Evolutionary conservation across 2,329 filamentous ascomycete genomes (phyloP).

Genomic region (Botrytis fragariae): DNA sequence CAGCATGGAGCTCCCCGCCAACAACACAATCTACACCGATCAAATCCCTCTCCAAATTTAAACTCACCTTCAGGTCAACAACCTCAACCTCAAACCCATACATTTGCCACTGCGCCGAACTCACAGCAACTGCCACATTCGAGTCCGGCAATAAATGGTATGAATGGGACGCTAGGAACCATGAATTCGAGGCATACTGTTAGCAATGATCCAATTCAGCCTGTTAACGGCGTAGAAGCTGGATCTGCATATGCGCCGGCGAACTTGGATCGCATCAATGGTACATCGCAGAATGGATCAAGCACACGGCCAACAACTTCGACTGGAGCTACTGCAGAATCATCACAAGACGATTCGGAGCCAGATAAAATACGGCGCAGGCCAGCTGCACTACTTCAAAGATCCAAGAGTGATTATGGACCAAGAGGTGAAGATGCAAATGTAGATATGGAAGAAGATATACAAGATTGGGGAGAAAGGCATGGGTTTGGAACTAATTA

Average conservation of each 20-base stretch:
- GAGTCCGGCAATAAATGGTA: constrained; percentile 7
- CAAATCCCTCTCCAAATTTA: constrained; percentile 32
- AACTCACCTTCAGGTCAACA: constrained; percentile 29
- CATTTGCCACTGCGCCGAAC: constrained; percentile 27
- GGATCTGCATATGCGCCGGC: constrained; percentile 5
- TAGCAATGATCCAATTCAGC: constrained; percentile 32
- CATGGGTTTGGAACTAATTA: constrained; percentile 75
- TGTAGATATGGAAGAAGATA: constrained; percentile 30
- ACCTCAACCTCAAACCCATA: constrained; percentile 35
- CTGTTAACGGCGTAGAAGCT: constrained; percentile 14
- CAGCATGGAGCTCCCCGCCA: constrained; percentile 33
- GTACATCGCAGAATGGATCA: constrained; percentile 6
- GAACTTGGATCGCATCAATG: constrained; percentile 12
- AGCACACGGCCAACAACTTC: constrained; percentile 29
- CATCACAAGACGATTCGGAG: constrained; percentile 36
- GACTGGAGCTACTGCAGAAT: constrained; percentile 29
- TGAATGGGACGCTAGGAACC: constrained; percentile 28
- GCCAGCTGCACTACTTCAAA: constrained; percentile 32
- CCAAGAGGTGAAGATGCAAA: constrained; percentile 41
- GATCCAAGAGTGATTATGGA: constrained; percentile 54
- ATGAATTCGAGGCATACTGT: constrained; percentile 29
- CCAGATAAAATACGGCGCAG: constrained; percentile 29
- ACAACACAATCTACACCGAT: constrained; percentile 35
- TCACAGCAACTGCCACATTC: constrained; percentile 5
- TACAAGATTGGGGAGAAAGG: constrained; percentile 44